Conservation (phyloP, 768 basidiomycete genomes). For the Cystobasidium ongulense region DNA sequence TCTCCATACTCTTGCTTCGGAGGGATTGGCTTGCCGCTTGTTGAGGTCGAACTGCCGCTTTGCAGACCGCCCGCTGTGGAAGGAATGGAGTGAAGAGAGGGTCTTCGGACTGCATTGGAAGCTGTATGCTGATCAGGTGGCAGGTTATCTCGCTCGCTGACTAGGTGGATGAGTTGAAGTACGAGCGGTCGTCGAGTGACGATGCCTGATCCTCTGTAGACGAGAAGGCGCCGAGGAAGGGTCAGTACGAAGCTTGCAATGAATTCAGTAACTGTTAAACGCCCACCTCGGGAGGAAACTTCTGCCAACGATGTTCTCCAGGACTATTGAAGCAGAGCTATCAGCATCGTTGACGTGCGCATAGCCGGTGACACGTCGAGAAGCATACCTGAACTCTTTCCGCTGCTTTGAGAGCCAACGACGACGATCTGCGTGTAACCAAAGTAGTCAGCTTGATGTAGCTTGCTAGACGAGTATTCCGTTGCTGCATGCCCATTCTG, state of each 20-base stretch:
- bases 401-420: slow-evolving; percentile 37
- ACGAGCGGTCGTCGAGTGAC: slow-evolving; percentile 92
- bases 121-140: slow-evolving; percentile 36
- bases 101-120: slow-evolving; percentile 1
- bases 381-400: slow-evolving; percentile 34
- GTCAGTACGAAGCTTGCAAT: slow-evolving; percentile 62
- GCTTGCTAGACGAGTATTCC: background rate
- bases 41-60: slow-evolving; percentile 2
- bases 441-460: background rate
- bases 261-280: slow-evolving; percentile 9
- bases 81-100: slow-evolving; percentile 46
- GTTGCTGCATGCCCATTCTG: background rate
- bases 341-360: background rate
- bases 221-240: slow-evolving; percentile 46
- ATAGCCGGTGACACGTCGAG: background rate
- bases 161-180: slow-evolving; percentile 89
- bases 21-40: background rate
- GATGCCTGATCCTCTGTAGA: slow-evolving; percentile 57
- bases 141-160: slow-evolving; percentile 50
- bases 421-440: slow-evolving; percentile 1
- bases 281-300: slow-evolving; percentile 47
- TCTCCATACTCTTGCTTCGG: slow-evolving; percentile 73
- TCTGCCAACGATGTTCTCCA: slow-evolving; percentile 58
- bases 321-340: background rate
- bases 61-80: slow-evolving; percentile 40